These are phyloP conservation scores for Monosporascus sp. DNA, from an alignment of 2,329 filamentous ascomycete genomes.

Conservation along the genomic window DNA sequence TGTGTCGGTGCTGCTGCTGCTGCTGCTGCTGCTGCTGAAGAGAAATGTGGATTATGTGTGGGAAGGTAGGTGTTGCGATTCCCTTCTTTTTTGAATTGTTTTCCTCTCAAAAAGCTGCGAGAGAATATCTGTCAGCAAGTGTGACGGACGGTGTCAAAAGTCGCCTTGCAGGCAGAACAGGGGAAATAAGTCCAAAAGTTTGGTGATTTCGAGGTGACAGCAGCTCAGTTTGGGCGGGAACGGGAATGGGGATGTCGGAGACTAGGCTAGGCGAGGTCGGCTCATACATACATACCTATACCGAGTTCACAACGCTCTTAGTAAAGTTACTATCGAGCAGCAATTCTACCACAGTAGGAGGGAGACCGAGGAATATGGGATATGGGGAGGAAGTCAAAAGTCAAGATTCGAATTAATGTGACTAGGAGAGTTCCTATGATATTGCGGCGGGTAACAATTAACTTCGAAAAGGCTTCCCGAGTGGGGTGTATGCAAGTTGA, in stretches of 20 bases:
- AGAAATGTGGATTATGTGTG: constrained; percentile 12
- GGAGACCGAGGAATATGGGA: neutral
- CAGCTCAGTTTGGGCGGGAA: too few species aligned
- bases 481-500: neutral
- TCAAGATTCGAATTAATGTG: neutral
- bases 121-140: constrained; percentile 14
- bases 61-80: constrained; percentile 21
- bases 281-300: neutral
- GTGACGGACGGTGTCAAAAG: neutral
- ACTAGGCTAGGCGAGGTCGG: neutral
- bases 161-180: neutral
- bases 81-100: constrained; percentile 10
- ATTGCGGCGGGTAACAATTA: neutral
- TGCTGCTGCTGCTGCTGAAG: constrained; percentile 7
- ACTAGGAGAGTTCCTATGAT: neutral
- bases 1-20: constrained; percentile 27
- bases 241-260: neutral
- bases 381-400: neutral
- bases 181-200: too few species aligned
- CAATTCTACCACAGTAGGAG: neutral
- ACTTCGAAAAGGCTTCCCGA: neutral
- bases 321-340: neutral
- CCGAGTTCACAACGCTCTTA: neutral
- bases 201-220: too few species aligned
- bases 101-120: constrained; percentile 8